These are phyloP conservation scores for Boletus reticulatus DNA, from an alignment of 768 basidiomycete genomes.

Conservation along the genomic window DNA sequence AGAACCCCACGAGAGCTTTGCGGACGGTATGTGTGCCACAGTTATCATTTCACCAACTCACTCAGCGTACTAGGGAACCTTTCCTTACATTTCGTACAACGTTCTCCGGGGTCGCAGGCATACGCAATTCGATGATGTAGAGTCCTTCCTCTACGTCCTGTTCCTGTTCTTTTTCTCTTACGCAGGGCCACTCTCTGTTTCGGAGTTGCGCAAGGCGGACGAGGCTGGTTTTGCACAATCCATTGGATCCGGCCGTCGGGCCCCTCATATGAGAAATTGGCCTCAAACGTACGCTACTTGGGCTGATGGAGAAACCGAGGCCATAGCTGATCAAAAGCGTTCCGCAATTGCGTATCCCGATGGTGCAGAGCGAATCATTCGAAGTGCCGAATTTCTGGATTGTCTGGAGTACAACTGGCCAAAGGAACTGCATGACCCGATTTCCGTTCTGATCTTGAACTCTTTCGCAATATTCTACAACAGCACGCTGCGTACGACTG, in stretches of 20 bases:
- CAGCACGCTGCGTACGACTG: not conserved
- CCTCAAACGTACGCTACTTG: not conserved
- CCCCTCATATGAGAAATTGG: not conserved
- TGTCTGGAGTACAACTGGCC: not conserved
- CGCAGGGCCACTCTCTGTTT: not conserved
- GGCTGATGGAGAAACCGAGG: not conserved
- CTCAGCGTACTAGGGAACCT: not conserved
- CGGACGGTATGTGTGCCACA: too few species aligned
- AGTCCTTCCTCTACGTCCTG: slow-evolving; percentile 2
- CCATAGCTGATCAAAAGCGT: too few species aligned
- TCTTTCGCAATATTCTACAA: not conserved
- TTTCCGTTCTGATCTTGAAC: not conserved
- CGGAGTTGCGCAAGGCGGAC: not conserved
- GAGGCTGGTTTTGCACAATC: not conserved
- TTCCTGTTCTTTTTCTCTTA: not conserved
- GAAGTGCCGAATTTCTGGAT: not conserved
- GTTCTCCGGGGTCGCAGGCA: not conserved
- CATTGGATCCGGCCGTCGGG: not conserved
- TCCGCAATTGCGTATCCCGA: too few species aligned
- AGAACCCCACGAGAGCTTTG: too few species aligned
- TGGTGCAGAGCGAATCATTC: too few species aligned
- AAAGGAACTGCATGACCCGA: not conserved
- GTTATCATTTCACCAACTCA: not conserved
- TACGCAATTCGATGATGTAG: not conserved
- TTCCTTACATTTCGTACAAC: not conserved